Percentiles rank a stretch among this genome's conserved stretches.
These are phyloP conservation scores for Pseudopithomyces chartarum DNA, from an alignment of 2,329 filamentous ascomycete genomes.

Conservation along the genomic window DNA sequence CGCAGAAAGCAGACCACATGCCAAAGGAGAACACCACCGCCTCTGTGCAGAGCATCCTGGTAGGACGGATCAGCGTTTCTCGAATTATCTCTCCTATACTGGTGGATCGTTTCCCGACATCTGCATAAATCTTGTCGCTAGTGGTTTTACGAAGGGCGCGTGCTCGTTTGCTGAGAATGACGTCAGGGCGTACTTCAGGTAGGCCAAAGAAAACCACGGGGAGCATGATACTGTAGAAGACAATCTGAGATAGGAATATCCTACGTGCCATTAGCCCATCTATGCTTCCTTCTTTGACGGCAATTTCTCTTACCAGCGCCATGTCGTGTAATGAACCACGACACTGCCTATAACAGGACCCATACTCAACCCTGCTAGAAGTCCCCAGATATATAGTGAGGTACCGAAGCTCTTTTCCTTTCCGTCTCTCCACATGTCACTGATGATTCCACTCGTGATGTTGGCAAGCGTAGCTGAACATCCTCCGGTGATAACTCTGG, in stretches of 20 bases:
- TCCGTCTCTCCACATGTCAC: constrained; percentile 45
- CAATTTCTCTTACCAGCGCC: constrained; percentile 46
- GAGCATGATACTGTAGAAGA: constrained; percentile 52
- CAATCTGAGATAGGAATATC: constrained; percentile 54
- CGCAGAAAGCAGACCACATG: constrained; percentile 54
- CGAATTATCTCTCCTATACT: constrained; percentile 40
- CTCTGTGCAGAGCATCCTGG: constrained; percentile 54
- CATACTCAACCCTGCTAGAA: constrained; percentile 51
- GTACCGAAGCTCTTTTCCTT: constrained; percentile 49
- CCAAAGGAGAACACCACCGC: constrained; percentile 55
- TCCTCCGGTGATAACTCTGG: constrained; percentile 52
- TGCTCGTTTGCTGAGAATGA: constrained; percentile 51
- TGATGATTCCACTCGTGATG: constrained; percentile 41
- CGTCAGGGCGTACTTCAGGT: constrained; percentile 53
- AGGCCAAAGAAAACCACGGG: constrained; percentile 49
- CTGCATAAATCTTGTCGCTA: constrained; percentile 30
- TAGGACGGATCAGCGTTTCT: constrained; percentile 44
- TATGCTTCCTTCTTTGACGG: background rate
- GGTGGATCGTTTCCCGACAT: constrained; percentile 42
- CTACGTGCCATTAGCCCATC: constrained; percentile 27
- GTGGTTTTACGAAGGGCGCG: constrained; percentile 35
- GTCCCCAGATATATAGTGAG: constrained; percentile 50
- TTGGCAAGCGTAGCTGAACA: constrained; percentile 52
- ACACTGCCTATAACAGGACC: constrained; percentile 52
- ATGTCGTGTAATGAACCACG: constrained; percentile 44